Evolutionary conservation across 2,329 filamentous ascomycete species (phyloP).

Genomic region (Pseudocercospora vitis): DNA sequence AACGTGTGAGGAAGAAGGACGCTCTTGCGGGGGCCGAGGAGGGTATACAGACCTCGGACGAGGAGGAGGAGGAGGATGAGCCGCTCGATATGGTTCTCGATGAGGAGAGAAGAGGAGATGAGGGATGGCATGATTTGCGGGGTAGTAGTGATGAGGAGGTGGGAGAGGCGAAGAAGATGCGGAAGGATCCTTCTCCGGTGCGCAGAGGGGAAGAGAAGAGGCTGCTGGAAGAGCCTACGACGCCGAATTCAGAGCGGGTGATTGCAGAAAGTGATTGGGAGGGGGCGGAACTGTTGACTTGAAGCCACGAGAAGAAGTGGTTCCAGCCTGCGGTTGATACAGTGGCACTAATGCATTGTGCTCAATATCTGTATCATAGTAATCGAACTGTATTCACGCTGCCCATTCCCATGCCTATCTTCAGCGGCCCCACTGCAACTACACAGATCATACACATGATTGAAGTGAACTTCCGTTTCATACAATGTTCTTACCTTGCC

Average conservation of each 20-base stretch:
- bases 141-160: slow-evolving; percentile 33
- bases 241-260: slow-evolving; percentile 35
- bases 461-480: background rate
- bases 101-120: too few species aligned
- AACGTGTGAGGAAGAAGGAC: slow-evolving; percentile 21
- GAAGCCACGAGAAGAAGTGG: too few species aligned
- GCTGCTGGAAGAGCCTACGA: slow-evolving; percentile 37
- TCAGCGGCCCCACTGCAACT: background rate
- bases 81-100: slow-evolving; percentile 17
- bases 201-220: slow-evolving; percentile 20
- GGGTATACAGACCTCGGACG: slow-evolving; percentile 22
- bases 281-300: slow-evolving; percentile 47
- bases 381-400: background rate
- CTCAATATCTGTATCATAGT: background rate
- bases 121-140: slow-evolving; percentile 37
- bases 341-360: background rate
- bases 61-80: slow-evolving; percentile 25
- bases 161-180: slow-evolving; percentile 11
- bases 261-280: slow-evolving; percentile 60
- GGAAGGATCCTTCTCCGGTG: slow-evolving; percentile 28
- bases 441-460: background rate
- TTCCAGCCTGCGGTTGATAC: too few species aligned
- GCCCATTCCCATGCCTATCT: background rate
- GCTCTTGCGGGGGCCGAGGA: slow-evolving; percentile 17
- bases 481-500: background rate